Evolutionary conservation across 495 filamentous ascomycete genomes (phyloP).

Genomic region (Chaetomium cochliodes): DNA sequence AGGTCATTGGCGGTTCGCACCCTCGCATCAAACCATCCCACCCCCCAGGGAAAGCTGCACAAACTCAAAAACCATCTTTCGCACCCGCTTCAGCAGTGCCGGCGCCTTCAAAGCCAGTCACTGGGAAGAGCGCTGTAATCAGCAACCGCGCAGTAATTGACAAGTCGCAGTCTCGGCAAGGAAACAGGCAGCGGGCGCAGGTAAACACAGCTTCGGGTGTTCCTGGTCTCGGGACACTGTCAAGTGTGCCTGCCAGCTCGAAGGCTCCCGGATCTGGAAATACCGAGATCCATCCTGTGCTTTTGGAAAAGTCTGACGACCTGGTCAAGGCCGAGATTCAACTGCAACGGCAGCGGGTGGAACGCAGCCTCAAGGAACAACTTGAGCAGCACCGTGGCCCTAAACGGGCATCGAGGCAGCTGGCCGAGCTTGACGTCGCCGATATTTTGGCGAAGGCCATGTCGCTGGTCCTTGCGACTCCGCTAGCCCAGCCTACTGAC

Average conservation of each 20-base stretch:
- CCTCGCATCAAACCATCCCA: slow-evolving; percentile 46
- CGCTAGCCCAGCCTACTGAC: slow-evolving; percentile 49
- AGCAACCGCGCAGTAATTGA: slow-evolving; percentile 34
- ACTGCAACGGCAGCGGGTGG: slow-evolving; percentile 75
- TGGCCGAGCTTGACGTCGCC: slow-evolving; percentile 71
- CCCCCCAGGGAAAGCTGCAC: slow-evolving; percentile 52
- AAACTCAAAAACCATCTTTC: slow-evolving; percentile 25
- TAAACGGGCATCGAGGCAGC: slow-evolving; percentile 56
- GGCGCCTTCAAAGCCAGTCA: slow-evolving; percentile 27
- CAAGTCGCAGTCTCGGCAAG: slow-evolving; percentile 41
- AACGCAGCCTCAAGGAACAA: slow-evolving; percentile 72
- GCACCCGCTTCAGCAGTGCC: slow-evolving; percentile 30
- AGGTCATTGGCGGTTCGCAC: slow-evolving; percentile 33
- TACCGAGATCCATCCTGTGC: slow-evolving; percentile 68
- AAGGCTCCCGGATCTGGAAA: slow-evolving; percentile 39
- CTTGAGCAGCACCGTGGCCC: slow-evolving; percentile 61
- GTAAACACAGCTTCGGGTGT: slow-evolving; percentile 23
- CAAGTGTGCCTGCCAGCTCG: slow-evolving; percentile 25
- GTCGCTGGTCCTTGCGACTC: slow-evolving; percentile 56
- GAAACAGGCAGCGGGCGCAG: slow-evolving; percentile 39
- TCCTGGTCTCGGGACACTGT: slow-evolving; percentile 33
- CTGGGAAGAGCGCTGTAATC: slow-evolving; percentile 30
- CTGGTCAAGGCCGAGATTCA: slow-evolving; percentile 79
- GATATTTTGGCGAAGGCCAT: slow-evolving; percentile 71
- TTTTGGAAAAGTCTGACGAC: slow-evolving; percentile 81